Conservation (phyloP, 208 protist genomes). For the Trypanosoma boissoni region DNA sequence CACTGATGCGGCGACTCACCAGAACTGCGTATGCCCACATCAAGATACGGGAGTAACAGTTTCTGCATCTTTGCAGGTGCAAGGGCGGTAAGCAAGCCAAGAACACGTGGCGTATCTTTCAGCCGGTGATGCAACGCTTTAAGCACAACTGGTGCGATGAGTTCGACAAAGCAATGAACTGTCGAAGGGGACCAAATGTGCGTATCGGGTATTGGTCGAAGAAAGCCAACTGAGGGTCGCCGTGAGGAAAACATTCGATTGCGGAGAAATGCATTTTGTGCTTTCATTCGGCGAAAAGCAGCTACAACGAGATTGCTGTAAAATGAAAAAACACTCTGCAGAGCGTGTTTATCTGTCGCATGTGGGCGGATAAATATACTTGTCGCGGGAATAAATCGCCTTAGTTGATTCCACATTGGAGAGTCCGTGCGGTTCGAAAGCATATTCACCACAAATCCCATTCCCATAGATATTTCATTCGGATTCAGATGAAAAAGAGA, state of each 20-base stretch:
- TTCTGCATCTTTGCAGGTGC: slow-evolving; percentile 34
- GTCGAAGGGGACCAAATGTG: slow-evolving; percentile 41
- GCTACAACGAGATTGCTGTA: slow-evolving; percentile 36
- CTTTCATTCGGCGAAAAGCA: slow-evolving; percentile 16
- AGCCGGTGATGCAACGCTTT: slow-evolving; percentile 36
- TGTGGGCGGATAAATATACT: slow-evolving; percentile 63
- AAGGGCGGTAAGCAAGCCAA: slow-evolving; percentile 40
- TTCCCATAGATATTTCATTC: slow-evolving; percentile 7
- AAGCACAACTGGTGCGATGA: slow-evolving; percentile 42
- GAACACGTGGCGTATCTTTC: slow-evolving; percentile 9
- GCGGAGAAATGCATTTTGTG: slow-evolving; percentile 2
- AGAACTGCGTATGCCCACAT: slow-evolving; percentile 27
- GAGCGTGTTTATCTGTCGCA: slow-evolving; percentile 20
- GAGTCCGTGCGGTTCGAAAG: slow-evolving; percentile 26
- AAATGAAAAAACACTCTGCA: slow-evolving; percentile 33
- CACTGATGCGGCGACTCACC: slow-evolving; percentile 35
- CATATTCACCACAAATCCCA: slow-evolving; percentile 24
- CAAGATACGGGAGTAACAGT: slow-evolving; percentile 29
- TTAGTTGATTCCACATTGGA: slow-evolving; percentile 78
- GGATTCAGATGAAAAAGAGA: slow-evolving; percentile 17
- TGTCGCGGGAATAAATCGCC: slow-evolving; percentile 71
- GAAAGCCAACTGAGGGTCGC: background rate
- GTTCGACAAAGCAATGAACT: slow-evolving; percentile 41
- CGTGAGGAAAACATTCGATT: background rate
- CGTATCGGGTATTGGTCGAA: slow-evolving; percentile 1